Conservation (phyloP, 257 asterid genomes). For the Solanum okadae region DNA sequence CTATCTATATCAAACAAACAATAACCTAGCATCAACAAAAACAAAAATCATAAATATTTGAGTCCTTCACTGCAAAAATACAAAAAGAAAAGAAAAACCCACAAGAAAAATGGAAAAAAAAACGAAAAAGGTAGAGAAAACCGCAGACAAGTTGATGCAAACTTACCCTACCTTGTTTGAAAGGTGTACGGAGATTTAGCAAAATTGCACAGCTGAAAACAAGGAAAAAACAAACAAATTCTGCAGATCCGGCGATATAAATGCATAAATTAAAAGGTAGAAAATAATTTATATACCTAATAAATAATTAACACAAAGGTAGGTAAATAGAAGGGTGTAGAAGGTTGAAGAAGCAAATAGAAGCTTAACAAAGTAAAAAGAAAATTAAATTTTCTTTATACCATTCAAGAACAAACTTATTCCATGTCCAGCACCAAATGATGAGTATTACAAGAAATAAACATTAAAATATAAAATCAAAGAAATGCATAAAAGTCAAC, state of each 20-base stretch:
- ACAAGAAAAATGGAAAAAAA: no score
- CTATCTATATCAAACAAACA: not conserved
- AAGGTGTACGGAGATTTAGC: not conserved
- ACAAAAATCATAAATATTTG: not conserved
- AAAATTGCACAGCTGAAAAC: not conserved
- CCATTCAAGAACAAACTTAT: not conserved
- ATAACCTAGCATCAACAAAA: not conserved
- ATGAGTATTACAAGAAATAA: not conserved
- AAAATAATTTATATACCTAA: not conserved
- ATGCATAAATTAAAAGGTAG: not conserved
- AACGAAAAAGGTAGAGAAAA: not conserved
- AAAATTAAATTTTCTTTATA: not conserved
- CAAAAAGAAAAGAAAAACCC: no score
- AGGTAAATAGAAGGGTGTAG: not conserved
- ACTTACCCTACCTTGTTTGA: not conserved
- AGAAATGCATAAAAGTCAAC: not conserved
- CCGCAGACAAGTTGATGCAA: not conserved
- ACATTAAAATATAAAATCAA: not conserved
- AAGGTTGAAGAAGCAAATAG: not conserved
- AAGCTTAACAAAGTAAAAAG: not conserved
- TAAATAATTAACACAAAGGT: not conserved
- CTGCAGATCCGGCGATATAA: not conserved
- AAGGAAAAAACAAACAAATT: not conserved
- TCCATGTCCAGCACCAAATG: not conserved
- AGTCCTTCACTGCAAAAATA: not conserved